Conservation (phyloP, 164 flowering plant species). For the Vitis amurensis region DNA sequence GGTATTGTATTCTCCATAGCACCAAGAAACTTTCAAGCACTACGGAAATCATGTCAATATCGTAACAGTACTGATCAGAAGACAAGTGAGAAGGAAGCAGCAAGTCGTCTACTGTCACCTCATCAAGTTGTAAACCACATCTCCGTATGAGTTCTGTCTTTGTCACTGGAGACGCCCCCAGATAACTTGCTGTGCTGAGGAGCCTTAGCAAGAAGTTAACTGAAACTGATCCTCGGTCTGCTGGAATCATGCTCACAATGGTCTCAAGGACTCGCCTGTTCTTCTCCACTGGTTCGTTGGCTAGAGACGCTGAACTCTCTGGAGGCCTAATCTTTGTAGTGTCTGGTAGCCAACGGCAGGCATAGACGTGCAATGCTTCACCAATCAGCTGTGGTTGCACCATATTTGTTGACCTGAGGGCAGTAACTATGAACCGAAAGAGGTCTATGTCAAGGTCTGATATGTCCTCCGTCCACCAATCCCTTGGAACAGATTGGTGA, state of each 20-base stretch:
- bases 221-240: conserved; percentile 66
- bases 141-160: conserved; percentile 66
- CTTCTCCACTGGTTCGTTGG: conserved; percentile 27
- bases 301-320: conserved; percentile 34
- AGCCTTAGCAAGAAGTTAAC: conserved; percentile 71
- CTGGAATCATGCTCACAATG: conserved; percentile 76
- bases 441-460: conserved; percentile 67
- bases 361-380: conserved; percentile 89
- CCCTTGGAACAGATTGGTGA: conserved; percentile 66
- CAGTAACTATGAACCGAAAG: conserved; percentile 54
- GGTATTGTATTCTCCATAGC: conserved; percentile 44
- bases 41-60: conserved; percentile 53
- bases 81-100: conserved; percentile 42
- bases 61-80: conserved; percentile 35
- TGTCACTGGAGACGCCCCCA: conserved; percentile 54
- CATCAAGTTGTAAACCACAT: conserved; percentile 61
- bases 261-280: conserved; percentile 51
- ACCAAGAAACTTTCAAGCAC: conserved; percentile 57
- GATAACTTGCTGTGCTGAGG: conserved; percentile 44
- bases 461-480: conserved; percentile 98
- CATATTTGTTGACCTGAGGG: conserved; percentile 47
- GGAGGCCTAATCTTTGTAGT: conserved; percentile 23
- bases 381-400: conserved; percentile 78
- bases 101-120: conserved; percentile 62
- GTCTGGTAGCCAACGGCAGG: conserved; percentile 68